Evolutionary conservation across 768 basidiomycete genomes (phyloP), one percentile per base, ranked within the genome.

Genomic region (Auricularia auricula-judae): DNA sequence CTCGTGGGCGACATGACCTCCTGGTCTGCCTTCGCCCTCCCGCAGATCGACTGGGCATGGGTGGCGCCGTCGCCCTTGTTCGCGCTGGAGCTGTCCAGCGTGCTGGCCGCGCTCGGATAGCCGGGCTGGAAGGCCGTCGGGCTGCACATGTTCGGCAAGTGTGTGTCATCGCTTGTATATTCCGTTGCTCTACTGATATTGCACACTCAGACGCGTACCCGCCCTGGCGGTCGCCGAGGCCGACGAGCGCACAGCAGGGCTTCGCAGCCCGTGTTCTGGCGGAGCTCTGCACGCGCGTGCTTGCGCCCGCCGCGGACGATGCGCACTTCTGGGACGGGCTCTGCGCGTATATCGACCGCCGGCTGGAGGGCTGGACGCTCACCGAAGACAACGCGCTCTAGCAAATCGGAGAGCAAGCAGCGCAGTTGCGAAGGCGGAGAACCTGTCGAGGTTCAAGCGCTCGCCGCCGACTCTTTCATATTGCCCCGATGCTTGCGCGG

Each of bases 121-220:
- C 83, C 84, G 21, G 91, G 89, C 2, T 92, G 89, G 89, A 89
- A 85, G 71, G 76, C 84, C 39, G 72, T 91, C 11, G 87, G 82
- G 14, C 71, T 86, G 2, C 86, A 88, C 1, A 72, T 79, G 14
- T 70, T 90, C 47, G 18, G 11, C 10, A 51, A 51, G 47, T 51
- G 47, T 16, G 47, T 18, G 16, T 51, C 47, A 4, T 4, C 47
- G 4, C 21, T 18, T 21, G 4, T 21, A 16, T 16, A 4, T 51
- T 4, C 16, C 16, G 16, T 16, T 18, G 21, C 14, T 18, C 11
- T 10, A 43, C 42, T 43, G 42, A 43, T 16, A 21, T 18, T 39
- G 7, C 14, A 7, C 36, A 39, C 21, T 12, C 47, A 51, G 47
- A 51, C 47, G 47, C 47, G 47, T 51, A 4, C n/a, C 68, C 84